Evolutionary conservation across 176 grass and related monocot genomes (phyloP).

Genomic region (Oryza meridionalis): DNA sequence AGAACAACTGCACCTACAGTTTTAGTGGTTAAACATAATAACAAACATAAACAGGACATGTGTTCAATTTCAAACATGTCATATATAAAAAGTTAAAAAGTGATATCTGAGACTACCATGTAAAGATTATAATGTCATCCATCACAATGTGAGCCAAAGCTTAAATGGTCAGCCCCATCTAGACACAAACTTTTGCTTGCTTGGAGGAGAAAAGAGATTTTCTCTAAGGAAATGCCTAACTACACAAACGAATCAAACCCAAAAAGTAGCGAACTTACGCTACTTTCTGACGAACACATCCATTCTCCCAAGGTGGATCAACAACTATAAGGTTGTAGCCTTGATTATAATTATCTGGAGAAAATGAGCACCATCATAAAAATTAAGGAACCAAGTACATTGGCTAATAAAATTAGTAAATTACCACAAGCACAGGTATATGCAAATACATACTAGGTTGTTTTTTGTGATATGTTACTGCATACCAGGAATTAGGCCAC

Average conservation of each 20-base stretch:
- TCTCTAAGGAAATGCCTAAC: not conserved
- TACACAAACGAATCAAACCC: slow-evolving; percentile 16
- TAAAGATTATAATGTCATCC: not conserved
- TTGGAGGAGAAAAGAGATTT: not conserved
- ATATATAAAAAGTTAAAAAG: slow-evolving; percentile 21
- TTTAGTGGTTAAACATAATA: not conserved
- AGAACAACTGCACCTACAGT: not conserved
- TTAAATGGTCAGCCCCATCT: not conserved
- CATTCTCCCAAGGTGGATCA: slow-evolving; percentile 97
- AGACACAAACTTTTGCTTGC: not conserved
- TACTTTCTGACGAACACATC: slow-evolving; percentile 84
- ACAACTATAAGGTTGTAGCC: slow-evolving; percentile 94
- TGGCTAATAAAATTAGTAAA: slow-evolving; percentile 1
- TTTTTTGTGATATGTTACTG: not conserved
- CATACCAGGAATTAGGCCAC: slow-evolving; percentile 78
- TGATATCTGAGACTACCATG: not conserved
- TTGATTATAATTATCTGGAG: slow-evolving; percentile 54
- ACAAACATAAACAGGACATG: not conserved
- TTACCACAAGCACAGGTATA: not conserved
- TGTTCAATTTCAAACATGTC: not conserved
- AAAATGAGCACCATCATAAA: not conserved
- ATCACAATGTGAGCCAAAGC: slow-evolving; percentile 11
- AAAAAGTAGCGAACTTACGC: slow-evolving; percentile 47
- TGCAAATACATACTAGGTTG: not conserved
- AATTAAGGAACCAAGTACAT: slow-evolving; percentile 30